Evolutionary conservation across 2,329 filamentous ascomycete genomes (phyloP).

Genomic region (Gaeumannomyces sp.): DNA sequence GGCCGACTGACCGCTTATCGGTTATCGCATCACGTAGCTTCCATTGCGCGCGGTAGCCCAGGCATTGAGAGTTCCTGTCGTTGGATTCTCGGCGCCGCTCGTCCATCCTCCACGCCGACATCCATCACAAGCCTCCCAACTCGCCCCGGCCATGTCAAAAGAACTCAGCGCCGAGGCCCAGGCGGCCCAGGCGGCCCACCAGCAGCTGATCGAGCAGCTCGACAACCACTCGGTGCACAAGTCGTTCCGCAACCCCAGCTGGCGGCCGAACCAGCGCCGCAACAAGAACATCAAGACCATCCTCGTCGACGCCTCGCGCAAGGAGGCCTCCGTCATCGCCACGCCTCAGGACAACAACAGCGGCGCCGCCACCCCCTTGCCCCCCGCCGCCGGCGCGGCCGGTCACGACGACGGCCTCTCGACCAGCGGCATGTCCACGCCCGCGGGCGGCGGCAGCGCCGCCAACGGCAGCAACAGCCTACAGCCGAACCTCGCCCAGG

Average conservation of each 20-base stretch:
- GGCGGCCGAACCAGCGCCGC: constrained; percentile 88
- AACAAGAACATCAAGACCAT: constrained; percentile 99
- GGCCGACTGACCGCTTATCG: not conserved
- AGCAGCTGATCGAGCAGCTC: constrained; percentile 79
- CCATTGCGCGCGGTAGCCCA: too few relatives aligned
- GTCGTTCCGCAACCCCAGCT: constrained; percentile 82
- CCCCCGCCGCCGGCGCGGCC: constrained; percentile 31
- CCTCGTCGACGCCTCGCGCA: constrained; percentile 78
- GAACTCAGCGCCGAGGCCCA: constrained; percentile 53
- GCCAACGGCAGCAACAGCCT: constrained; percentile 29
- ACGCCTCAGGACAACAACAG: constrained; percentile 71
- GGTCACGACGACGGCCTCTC: constrained; percentile 46
- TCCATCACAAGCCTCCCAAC: not conserved
- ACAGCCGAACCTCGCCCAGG: constrained; percentile 55
- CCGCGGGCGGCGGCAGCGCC: constrained; percentile 39
- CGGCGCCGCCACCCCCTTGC: constrained; percentile 64
- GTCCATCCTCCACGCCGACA: not conserved
- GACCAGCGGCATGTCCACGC: constrained; percentile 53
- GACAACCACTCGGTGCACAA: constrained; percentile 84
- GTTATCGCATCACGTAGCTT: too few relatives aligned
- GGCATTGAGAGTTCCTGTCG: too few relatives aligned
- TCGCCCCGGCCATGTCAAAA: constrained; percentile 2
- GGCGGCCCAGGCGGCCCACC: constrained; percentile 76
- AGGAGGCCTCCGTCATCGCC: constrained; percentile 81
- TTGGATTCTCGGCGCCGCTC: too few relatives aligned